Evolutionary conservation across 2,329 filamentous ascomycete species (phyloP), one percentile per base, ranked within the genome.

Genomic region (Tolypocladium inflatum): DNA sequence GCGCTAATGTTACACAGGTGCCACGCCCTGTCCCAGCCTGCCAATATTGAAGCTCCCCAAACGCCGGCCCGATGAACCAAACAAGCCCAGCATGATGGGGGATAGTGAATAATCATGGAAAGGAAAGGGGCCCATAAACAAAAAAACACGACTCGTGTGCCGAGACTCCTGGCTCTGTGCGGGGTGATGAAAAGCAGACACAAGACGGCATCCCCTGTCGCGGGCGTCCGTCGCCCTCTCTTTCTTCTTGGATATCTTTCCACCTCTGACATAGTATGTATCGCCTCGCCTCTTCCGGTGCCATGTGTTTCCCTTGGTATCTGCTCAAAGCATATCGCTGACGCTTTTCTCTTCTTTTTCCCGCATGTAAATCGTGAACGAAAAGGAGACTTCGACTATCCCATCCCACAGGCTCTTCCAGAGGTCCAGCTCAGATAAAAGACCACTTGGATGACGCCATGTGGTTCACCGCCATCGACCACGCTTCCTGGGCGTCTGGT

Each of bases 401-500:
- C 10, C 39, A 55, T 55, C 37, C 11, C 7, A 42, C 9, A 30
- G 4, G 21, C 17, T 33, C 53, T 56, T 52, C 52, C 54, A 53
- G 56, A 55, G 57, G 58, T 63, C 60, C 61, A 57, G 60, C 58
- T 67, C 64, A 74, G 54, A 73, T 67, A 58, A 70, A 73, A 42
- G 68, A 66, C 66, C 70, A 73, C 58, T 66, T 69, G 33, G 58
- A 59, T 42, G 64, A 61, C 42, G 60, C 61, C 63, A 70, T 64
- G 48, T 67, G 62, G 42, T 63, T 57, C 60, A 73, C 67, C n/a
- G 70, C 71, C 10, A 71, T 65, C 6, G 71, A 71, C 72, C 72
- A 75, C 9, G 72, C 67, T 43, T 73, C 70, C 48, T 71, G 68
- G 6, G 71, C 59, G 23, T 75, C 73, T 8, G 66, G 65, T 4